Base-by-base conservation (phyloP, 495 filamentous ascomycete genomes). In the Penicillium alfredii region DNA sequence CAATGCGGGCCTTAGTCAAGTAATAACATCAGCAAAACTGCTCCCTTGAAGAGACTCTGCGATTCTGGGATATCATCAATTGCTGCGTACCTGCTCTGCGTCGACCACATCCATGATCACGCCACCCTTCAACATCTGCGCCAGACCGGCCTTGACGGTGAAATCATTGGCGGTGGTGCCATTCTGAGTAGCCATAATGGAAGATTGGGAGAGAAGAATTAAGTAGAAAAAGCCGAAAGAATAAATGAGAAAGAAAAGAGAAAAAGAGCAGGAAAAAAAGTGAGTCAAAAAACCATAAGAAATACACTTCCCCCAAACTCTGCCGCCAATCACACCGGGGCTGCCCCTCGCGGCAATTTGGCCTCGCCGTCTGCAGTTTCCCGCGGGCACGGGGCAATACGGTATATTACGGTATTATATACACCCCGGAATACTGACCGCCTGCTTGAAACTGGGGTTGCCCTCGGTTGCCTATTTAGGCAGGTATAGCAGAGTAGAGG, bases 41-140 rank as follows among this genome's bases (percentile, higher is more conserved):
- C n/a, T n/a, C n/a, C n/a, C n/a, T n/a, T 32, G 33, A 16, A 29
- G 20, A 35, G 14, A 46, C 23, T 33, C 18, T n/a, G n/a, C n/a
- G 15, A 16, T 34, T 21, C 30, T 15, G 8, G 8, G 11, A 28
- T 18, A 4, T 11, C 23, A 33, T 14, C 3, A 28, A 19, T 10
- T 21, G 15, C 7, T 14, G 26, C 51, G 31, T 68, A 83, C 83
- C 73, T 98, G 88, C 47, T 84, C 81, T 11, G 88, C 85, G 58
- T 89, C 88, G 24, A 95, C 88, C 36, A 97, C 92, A 61, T 98
- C 92, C 92, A 98, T 98, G 61, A 98, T 98, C 23, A 98, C 92
- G 45, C 92, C 92, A 58, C 92, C 92, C 71, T 97, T 94, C 56
- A 98, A 66, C 92, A 98, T 98, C 57, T 90, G 81, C 13, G 92